A percentile compares a stretch with the other conserved stretches of the same genome.
phyloP scores from a whole-genome alignment of 495 filamentous ascomycete species.

The Cercophora scortea region DNA sequence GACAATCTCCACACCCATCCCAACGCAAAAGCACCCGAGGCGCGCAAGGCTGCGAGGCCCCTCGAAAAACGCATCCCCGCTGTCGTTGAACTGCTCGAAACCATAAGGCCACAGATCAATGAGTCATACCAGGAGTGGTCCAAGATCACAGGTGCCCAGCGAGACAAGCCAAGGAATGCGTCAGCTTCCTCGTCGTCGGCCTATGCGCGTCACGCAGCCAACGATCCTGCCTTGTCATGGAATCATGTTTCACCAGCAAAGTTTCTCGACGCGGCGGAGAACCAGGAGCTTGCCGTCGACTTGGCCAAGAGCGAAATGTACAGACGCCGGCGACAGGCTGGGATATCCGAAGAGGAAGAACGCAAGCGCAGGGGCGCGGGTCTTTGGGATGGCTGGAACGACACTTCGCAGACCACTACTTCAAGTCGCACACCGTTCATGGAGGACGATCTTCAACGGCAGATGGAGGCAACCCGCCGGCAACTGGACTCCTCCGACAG shows the following conservation, averaged over 20 bases:
- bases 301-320: slow-evolving; percentile 67
- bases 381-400: slow-evolving; percentile 55
- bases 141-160: slow-evolving; percentile 11
- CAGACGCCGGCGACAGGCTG: slow-evolving; percentile 54
- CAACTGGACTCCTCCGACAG: slow-evolving; percentile 27
- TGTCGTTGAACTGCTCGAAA: slow-evolving; percentile 47
- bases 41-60: slow-evolving; percentile 12
- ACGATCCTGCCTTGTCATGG: slow-evolving; percentile 40
- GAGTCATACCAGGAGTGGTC: slow-evolving; percentile 27
- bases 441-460: slow-evolving; percentile 38
- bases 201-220: slow-evolving; percentile 31
- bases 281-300: slow-evolving; percentile 70
- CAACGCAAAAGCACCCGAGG: slow-evolving; percentile 49
- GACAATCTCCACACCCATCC: slow-evolving; percentile 56
- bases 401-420: slow-evolving; percentile 26
- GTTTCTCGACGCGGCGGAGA: slow-evolving; percentile 57
- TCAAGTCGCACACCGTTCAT: slow-evolving; percentile 6
- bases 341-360: slow-evolving; percentile 47
- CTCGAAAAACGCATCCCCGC: slow-evolving; percentile 17
- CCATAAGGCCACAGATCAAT: slow-evolving; percentile 38
- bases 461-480: slow-evolving; percentile 42
- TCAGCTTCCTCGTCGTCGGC: slow-evolving; percentile 5
- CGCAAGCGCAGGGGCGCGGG: slow-evolving; percentile 51
- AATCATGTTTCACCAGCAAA: slow-evolving; percentile 25
- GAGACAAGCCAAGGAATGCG: slow-evolving; percentile 3